phyloP scores from a whole-genome alignment of 345 rosid genomes.

The Eucalyptus sp. region DNA sequence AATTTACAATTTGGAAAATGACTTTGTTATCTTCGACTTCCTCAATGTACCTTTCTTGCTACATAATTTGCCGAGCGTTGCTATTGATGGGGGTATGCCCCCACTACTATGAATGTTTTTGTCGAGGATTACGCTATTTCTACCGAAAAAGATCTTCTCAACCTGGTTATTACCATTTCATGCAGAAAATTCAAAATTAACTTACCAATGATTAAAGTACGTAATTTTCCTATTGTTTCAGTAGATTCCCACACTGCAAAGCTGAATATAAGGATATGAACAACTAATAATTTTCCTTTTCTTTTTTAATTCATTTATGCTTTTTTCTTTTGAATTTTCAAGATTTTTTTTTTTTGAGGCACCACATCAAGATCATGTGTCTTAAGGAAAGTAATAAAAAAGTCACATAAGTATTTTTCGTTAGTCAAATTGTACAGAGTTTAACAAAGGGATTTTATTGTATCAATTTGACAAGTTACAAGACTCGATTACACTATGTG shows the following conservation, averaged over 20 bases:
- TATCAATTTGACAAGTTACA: too few relatives aligned
- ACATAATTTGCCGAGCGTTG: background rate
- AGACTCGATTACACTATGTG: too few relatives aligned
- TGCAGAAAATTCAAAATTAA: too few relatives aligned
- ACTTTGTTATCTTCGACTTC: background rate
- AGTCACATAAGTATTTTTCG: rapidly evolving
- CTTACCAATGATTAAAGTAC: background rate
- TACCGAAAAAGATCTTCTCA: background rate
- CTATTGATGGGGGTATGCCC: background rate
- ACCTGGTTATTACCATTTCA: too few relatives aligned
- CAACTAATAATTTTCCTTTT: too few relatives aligned
- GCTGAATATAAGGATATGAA: too few relatives aligned
- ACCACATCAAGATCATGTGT: rapidly evolving
- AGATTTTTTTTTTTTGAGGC: background rate
- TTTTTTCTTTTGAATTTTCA: too few relatives aligned
- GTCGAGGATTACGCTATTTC: background rate
- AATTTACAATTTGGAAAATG: background rate
- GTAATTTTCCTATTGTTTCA: background rate
- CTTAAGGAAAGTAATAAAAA: too few relatives aligned
- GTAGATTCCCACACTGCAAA: background rate
- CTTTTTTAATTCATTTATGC: too few relatives aligned
- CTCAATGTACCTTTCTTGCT: background rate
- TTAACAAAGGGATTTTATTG: too few relatives aligned
- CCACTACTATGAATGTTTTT: background rate
- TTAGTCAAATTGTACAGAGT: too few relatives aligned